These are phyloP conservation scores for Leccinum insigne DNA, from an alignment of 1,284 basidiomycete species.

Conservation along the genomic window DNA sequence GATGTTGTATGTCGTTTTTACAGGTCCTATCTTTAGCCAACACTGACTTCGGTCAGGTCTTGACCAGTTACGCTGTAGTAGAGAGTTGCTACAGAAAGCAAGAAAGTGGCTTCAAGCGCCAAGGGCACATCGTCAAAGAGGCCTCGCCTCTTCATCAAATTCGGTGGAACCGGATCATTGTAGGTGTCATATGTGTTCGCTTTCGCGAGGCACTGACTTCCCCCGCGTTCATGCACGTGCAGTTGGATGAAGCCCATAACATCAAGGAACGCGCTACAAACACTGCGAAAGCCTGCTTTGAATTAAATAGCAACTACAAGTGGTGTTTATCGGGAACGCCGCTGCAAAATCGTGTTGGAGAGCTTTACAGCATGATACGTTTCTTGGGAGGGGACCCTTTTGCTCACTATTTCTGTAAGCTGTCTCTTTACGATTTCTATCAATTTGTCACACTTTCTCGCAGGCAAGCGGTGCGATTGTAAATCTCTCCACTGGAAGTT, in stretches of 20 bases:
- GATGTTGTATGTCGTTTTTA: conserved; percentile 71
- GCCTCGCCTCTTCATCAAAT: conserved; percentile 85
- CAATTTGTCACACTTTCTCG: background rate
- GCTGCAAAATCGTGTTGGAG: conserved; percentile 95
- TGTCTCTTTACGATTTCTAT: conserved; percentile 9
- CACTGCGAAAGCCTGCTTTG: conserved; percentile 96
- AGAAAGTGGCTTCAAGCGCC: conserved; percentile 88
- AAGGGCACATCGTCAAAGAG: conserved; percentile 87
- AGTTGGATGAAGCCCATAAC: conserved; percentile 98
- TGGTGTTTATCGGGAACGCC: conserved; percentile 99
- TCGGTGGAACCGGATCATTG: conserved; percentile 83
- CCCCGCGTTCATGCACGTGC: conserved; percentile 10
- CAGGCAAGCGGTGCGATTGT: conserved; percentile 82
- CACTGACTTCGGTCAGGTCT: conserved; percentile 40
- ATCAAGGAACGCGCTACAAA: conserved; percentile 96
- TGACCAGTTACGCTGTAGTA: conserved; percentile 84
- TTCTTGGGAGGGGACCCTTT: conserved; percentile 94
- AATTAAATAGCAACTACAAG: conserved; percentile 76
- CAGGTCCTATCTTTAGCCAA: background rate
- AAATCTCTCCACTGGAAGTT: conserved; percentile 94
- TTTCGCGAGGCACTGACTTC: background rate
- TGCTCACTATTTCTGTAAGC: conserved; percentile 90
- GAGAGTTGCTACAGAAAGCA: conserved; percentile 96
- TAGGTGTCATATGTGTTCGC: conserved; percentile 31
- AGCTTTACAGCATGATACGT: conserved; percentile 94